A percentile compares a stretch with the other conserved stretches of the same genome.
Conservation (phyloP, 106 monocot genomes). For the Amphibolis antarctica region DNA sequence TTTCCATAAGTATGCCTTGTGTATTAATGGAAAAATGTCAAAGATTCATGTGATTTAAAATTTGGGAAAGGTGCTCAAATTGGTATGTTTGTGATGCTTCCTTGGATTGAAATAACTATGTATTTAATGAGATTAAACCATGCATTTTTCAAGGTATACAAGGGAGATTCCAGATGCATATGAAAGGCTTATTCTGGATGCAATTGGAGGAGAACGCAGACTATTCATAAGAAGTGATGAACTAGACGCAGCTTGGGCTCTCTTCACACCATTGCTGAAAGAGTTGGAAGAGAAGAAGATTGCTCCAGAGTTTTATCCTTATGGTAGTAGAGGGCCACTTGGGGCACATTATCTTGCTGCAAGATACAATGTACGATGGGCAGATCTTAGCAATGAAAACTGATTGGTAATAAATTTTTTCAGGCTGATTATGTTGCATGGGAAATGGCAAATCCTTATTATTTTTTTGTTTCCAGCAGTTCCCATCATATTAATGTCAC, state of each 20-base stretch:
- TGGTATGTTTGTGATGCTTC: too few species aligned
- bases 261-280: constrained; percentile 57
- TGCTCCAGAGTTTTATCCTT: constrained; percentile 66
- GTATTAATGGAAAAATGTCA: too few species aligned
- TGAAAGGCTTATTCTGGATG: constrained; percentile 66
- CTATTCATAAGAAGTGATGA: constrained; percentile 78
- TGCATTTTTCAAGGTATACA: constrained; percentile 23
- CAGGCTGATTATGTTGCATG: not conserved
- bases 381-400: constrained; percentile 35
- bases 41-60: too few species aligned
- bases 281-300: constrained; percentile 59
- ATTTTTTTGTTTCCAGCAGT: not conserved
- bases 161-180: constrained; percentile 74
- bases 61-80: too few species aligned
- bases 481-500: not conserved
- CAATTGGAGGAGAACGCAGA: constrained; percentile 53
- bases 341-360: constrained; percentile 80
- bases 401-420: constrained; percentile 2
- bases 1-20: too few species aligned
- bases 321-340: constrained; percentile 66
- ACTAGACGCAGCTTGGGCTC: constrained; percentile 69
- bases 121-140: not conserved
- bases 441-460: not conserved
- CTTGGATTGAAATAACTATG: too few species aligned
- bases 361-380: constrained; percentile 63